Base-by-base conservation (phyloP, 495 filamentous ascomycete genomes). In the Penicillium cinerascens region DNA sequence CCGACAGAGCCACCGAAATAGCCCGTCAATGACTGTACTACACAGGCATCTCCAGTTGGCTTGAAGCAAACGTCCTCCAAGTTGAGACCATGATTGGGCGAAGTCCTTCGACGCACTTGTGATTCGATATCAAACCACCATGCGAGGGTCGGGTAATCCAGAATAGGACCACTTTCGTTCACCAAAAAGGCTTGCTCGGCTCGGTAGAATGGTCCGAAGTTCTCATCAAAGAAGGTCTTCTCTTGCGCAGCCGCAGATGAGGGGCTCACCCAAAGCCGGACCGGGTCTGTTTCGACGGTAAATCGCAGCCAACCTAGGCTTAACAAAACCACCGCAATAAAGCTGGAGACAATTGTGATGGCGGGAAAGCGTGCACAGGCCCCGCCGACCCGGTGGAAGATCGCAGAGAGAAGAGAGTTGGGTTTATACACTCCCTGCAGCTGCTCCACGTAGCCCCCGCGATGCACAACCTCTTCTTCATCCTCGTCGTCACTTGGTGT, bases 91-190 rank as follows among this genome's bases (percentile, higher is more conserved):
- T 79, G 78, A 21, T 84, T 65, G 11, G 76, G 29, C 2, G 91
- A 91, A 50, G 83, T 86, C 50, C 92, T 80, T 8, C 80, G 71
- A 22, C 78, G 78, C 40, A 97, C 79, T 6, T 83, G 80, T 25
- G 80, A 78, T 62, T 98, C 93, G 4, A 98, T 87, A 56, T 85
- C 90, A 62, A 93, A 89, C 93, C 92, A 97, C 93, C 93, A 98
- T 6, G 72, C 71, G 13, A 98, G 74, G 0, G 88, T 97, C 4
- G 96, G 87, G 52, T 92, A 93, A 65, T 83, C 87, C 46, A 98
- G 65, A 15, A 97, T 87, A 3, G 89, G 89, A 2, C 86, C 85
- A 18, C 81, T 79, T 0, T 80, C 91, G 57, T 97, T 98, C 49
- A 97, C 88, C 33, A 98, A 65, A 65, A 97, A 97, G 2, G 86